Evolutionary conservation across 2,329 filamentous ascomycete genomes (phyloP), one percentile per base, ranked within the genome.

Genomic region (Talaromyces sp.): DNA sequence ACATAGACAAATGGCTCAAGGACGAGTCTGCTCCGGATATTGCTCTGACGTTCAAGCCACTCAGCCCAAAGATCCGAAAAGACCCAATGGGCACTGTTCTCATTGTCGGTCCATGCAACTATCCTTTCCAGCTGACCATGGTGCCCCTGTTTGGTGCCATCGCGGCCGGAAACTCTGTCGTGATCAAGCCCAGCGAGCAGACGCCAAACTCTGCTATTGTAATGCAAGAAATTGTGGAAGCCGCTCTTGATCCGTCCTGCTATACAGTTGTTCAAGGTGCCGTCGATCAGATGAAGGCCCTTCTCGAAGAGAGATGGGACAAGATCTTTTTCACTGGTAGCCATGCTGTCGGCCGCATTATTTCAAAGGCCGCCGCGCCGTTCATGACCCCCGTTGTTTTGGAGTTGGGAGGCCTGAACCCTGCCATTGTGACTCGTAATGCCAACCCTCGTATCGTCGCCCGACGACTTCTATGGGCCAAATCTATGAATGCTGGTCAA

Each of bases 261-360:
- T 97, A 91, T 76, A 79, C 81, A 38, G 84, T 91, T 61, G 81
- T 97, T 66, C 94, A 97, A 72, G 94, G 94, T 62, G 87, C 80
- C 29, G 77, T 96, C 21, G 82, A 88, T 3, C 91, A 96, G 80
- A 92, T 89, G 3, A 91, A 89, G 52, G 87, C 86, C 12, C 79
- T 97, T 51, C 83, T 99, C 35, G 86, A 93, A 61, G 85, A 92
- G 79, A 93, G 93, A 75, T 99, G 92, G 88, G 92, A 95, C 79
- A 97, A 97, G 83, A 95, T 99, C 70, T 92, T 94, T 80, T 99
- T 96, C 79, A 99, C 94, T 0, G 94, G 94, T 58, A 88, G 86
- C 68, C 83, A 83, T 57, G 79, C 73, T 29, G 91, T 97, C 19
- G 94, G 90, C 70, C 91, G 88, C 71, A 92, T 97, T 69, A 87